Conservation (phyloP, 371 early-diverging fungal genomes). For the Mortierella polycephala region DNA sequence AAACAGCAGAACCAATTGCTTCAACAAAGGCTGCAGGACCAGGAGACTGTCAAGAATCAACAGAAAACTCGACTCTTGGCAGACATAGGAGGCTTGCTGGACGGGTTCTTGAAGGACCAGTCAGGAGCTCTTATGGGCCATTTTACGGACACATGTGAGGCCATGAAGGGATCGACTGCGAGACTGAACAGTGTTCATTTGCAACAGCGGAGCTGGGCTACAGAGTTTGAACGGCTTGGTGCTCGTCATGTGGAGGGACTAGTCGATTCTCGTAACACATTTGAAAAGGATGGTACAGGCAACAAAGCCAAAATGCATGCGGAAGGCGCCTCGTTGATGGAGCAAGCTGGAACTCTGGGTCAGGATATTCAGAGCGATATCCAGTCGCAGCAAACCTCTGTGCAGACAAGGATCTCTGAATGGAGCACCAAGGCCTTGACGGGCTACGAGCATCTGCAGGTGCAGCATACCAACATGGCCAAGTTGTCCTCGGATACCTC, state of each 20-base stretch:
- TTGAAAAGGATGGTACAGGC: conserved; percentile 7
- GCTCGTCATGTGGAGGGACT: conserved; percentile 14
- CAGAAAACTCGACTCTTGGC: conserved; percentile 20
- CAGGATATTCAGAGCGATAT: conserved; percentile 11
- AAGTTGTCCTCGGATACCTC: conserved; percentile 24
- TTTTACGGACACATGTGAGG: conserved; percentile 10
- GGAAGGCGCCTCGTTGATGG: conserved; percentile 2
- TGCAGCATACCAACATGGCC: conserved; percentile 8
- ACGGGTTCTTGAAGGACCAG: conserved; percentile 29
- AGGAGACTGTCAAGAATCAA: conserved; percentile 15
- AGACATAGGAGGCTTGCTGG: conserved; percentile 29
- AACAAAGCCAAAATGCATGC: conserved; percentile 5
- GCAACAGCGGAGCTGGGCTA: conserved; percentile 24
- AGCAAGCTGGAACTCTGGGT: conserved; percentile 4
- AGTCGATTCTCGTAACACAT: conserved; percentile 4
- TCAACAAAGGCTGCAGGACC: conserved; percentile 23
- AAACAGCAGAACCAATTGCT: conserved; percentile 24
- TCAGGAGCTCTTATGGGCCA: conserved; percentile 27
- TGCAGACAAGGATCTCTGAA: conserved; percentile 19
- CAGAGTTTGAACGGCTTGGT: conserved; percentile 18
- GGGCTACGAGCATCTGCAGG: conserved; percentile 18
- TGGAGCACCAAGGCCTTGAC: conserved; percentile 14
- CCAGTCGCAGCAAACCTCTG: conserved; percentile 20
- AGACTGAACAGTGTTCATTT: conserved; percentile 24
- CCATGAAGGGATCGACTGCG: conserved; percentile 15